phyloP scores from a whole-genome alignment of 352 stramenopile species.

The Phytopythium helicoides region DNA sequence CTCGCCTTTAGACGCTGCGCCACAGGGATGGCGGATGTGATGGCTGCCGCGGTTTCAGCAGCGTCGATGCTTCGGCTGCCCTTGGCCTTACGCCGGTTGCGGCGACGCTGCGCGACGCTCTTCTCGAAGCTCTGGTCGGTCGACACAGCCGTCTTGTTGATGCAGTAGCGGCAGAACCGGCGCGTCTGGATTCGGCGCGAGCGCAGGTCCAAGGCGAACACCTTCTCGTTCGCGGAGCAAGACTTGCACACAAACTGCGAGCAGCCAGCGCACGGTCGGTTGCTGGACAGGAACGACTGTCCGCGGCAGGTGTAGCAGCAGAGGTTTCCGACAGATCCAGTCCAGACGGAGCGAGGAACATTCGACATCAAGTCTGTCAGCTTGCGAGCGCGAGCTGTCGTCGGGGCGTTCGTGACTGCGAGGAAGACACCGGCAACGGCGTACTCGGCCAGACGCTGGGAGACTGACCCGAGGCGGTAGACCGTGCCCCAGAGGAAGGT shows the following conservation, averaged over 20 bases:
- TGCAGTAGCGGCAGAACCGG: constrained; percentile 46
- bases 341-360: constrained; percentile 1
- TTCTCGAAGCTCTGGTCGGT: constrained; percentile 29
- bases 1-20: background rate
- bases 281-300: constrained; percentile 33
- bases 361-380: constrained; percentile 31
- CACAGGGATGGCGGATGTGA: background rate
- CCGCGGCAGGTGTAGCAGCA: constrained; percentile 45
- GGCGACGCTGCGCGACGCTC: constrained; percentile 18
- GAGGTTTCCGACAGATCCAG: background rate
- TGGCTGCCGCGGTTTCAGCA: constrained; percentile 1
- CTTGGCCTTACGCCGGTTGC: constrained; percentile 9
- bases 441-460: constrained; percentile 39
- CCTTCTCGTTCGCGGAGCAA: constrained; percentile 42
- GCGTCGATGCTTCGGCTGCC: constrained; percentile 4
- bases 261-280: constrained; percentile 37
- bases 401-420: constrained; percentile 30
- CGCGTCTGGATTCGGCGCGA: constrained; percentile 30
- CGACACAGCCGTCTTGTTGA: constrained; percentile 33
- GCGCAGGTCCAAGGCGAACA: constrained; percentile 44
- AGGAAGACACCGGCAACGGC: constrained; percentile 33
- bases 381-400: constrained; percentile 42
- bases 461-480: constrained; percentile 36
- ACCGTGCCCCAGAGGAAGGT: constrained; percentile 42
- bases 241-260: constrained; percentile 47